phyloP scores from a whole-genome alignment of 2,329 filamentous ascomycete genomes.

The Colletotrichum tabaci region DNA sequence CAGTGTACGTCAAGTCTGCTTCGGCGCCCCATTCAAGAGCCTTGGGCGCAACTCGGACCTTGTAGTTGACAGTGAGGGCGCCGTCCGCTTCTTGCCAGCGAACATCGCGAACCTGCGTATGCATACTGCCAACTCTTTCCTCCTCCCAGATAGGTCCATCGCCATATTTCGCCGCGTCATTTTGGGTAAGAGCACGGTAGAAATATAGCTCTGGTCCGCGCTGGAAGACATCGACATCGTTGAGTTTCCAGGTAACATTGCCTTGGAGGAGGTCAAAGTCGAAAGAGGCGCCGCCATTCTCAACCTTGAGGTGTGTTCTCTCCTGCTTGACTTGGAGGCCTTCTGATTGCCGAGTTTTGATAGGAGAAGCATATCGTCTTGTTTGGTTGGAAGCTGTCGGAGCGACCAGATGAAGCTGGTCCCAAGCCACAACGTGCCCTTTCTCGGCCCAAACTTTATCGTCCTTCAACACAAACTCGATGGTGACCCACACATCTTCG shows the following conservation, averaged over 20 bases:
- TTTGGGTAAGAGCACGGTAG: conserved; percentile 43
- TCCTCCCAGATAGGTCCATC: conserved; percentile 38
- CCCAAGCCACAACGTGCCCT: conserved; percentile 42
- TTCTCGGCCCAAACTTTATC: conserved; percentile 37
- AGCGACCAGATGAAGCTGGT: conserved; percentile 41
- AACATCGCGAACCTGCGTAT: conserved; percentile 39
- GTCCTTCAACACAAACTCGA: conserved; percentile 37
- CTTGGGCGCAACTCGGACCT: conserved; percentile 61
- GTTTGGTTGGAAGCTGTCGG: conserved; percentile 4
- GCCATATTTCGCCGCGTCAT: conserved; percentile 33
- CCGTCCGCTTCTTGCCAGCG: conserved; percentile 42
- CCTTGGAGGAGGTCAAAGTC: conserved; percentile 43
- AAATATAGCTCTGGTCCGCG: conserved; percentile 42
- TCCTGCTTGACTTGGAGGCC: background rate
- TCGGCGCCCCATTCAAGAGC: conserved; percentile 60
- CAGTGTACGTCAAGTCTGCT: conserved; percentile 56
- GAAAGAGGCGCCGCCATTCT: conserved; percentile 26
- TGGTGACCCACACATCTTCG: conserved; percentile 36
- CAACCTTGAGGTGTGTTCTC: conserved; percentile 18
- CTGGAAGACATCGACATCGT: conserved; percentile 36
- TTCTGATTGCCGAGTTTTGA: background rate
- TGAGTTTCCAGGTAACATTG: conserved; percentile 40
- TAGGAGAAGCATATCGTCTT: background rate
- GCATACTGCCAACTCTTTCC: conserved; percentile 20
- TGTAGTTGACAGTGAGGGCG: conserved; percentile 50